A percentile compares a stretch with the other conserved stretches of the same genome.
Conservation (phyloP, 2,329 filamentous ascomycete species). For the Tolypocladium guangdongense region DNA sequence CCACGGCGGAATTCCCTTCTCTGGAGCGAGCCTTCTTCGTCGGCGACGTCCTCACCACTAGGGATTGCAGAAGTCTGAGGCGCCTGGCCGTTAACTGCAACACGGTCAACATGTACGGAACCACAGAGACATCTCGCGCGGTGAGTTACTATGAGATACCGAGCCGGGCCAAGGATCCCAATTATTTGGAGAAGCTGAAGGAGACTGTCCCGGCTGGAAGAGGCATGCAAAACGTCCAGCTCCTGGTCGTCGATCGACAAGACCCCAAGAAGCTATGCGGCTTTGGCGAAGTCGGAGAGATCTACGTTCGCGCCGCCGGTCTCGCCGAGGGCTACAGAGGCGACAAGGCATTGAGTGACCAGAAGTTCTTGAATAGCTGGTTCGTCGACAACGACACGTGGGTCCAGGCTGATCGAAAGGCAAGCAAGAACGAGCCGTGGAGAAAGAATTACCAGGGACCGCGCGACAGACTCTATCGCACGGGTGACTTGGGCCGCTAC, state of each 20-base stretch:
- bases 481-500: conserved; percentile 75
- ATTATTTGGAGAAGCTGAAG: conserved; percentile 28
- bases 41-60: conserved; percentile 77
- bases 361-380: conserved; percentile 80
- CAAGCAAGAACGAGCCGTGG: conserved; percentile 58
- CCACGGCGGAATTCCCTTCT: conserved; percentile 62
- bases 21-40: conserved; percentile 83
- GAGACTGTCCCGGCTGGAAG: conserved; percentile 74
- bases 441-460: conserved; percentile 68
- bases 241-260: conserved; percentile 69
- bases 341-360: conserved; percentile 45
- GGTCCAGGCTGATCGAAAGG: conserved; percentile 50
- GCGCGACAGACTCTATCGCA: conserved; percentile 76
- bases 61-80: conserved; percentile 69
- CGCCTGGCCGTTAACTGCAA: conserved; percentile 61
- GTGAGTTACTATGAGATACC: conserved; percentile 78
- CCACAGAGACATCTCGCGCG: conserved; percentile 72
- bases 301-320: conserved; percentile 72
- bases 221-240: conserved; percentile 82
- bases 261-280: conserved; percentile 58
- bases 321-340: conserved; percentile 72
- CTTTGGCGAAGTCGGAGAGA: conserved; percentile 74
- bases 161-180: conserved; percentile 50
- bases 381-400: conserved; percentile 67
- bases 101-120: conserved; percentile 81